Percentiles rank a stretch among this genome's conserved stretches.
Evolutionary conservation across 345 rosid species (phyloP).

Genomic region (Salix viminalis): DNA sequence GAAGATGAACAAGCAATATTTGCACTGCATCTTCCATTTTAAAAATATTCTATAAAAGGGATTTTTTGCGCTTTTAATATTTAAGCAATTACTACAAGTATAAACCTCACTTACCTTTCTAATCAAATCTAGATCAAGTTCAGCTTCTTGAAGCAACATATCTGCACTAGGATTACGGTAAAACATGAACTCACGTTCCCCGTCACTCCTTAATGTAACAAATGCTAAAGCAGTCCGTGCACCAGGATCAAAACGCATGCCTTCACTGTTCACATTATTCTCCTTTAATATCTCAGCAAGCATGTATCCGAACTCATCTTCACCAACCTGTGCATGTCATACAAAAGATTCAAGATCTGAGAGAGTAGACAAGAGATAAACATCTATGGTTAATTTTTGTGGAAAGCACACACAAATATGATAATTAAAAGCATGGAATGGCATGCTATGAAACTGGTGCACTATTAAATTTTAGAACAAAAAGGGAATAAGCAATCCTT

Average conservation of each 20-base stretch:
- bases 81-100: background rate
- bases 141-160: conserved; percentile 76
- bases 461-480: background rate
- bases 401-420: background rate
- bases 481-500: background rate
- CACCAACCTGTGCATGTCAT: conserved; percentile 66
- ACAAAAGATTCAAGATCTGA: conserved; percentile 10
- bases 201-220: conserved; percentile 76
- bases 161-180: conserved; percentile 98
- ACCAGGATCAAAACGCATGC: conserved; percentile 84
- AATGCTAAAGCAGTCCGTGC: conserved; percentile 96
- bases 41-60: background rate
- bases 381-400: background rate
- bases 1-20: too few relatives aligned
- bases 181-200: conserved; percentile 97
- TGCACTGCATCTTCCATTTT: too few relatives aligned
- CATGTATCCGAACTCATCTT: conserved; percentile 98
- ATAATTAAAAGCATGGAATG: background rate
- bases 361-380: background rate
- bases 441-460: background rate
- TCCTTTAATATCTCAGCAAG: conserved; percentile 78
- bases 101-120: conserved; percentile 49
- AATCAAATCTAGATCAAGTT: conserved; percentile 78
- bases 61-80: background rate
- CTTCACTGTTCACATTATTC: conserved; percentile 75